Evolutionary conservation across 208 protist genomes (phyloP), one percentile per base, ranked within the genome.

Genomic region (Leishmania gerbilli): DNA sequence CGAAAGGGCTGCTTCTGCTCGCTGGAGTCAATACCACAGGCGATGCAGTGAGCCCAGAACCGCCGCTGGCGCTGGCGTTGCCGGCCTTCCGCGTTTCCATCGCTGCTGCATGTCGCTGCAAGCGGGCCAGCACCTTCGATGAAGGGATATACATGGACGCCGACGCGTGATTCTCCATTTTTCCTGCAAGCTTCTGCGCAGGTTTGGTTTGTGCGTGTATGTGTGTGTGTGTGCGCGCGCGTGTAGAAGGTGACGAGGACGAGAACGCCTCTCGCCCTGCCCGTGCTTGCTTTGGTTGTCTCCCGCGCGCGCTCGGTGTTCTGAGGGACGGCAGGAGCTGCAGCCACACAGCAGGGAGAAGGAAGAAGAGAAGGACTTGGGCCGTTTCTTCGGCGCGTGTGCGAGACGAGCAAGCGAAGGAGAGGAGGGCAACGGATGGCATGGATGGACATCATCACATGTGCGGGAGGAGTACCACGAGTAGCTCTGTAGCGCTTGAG

Each of bases 161-260:
- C 0, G 77, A 80, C 9, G 80, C 82, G 83, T 90, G 87, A 40
- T 84, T 49, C 71, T 90, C 85, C 87, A 90, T 90, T 56, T 65
- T 65, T 56, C 53, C 60, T 13, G 15, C 49, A 42, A 45, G 9
- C 34, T 34, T 13, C 56, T 62, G 56, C 56, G 24, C 24, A 6
- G 4, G 7, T 31, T 4, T 75, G 19, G 42, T 56, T 42, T 42
- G 42, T 55, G 19, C 21, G 17, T 53, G 34, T 72, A 5, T 74
- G 37, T 6, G 60, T 37, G 60, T 67, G 60, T 0, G 27, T 37
- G 60, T 0, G 27, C 0, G 6, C 2, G 60, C 0, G 27, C 1
- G n/a, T 37, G n/a, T 37, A 37, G 60, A 27, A 67, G 60, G 31
- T 9, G 17, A 27, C 7, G 27, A 13, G 60, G 15, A 34, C 6